phyloP scores from a whole-genome alignment of 805 yeast species.

The Yarrowia sp. region DNA sequence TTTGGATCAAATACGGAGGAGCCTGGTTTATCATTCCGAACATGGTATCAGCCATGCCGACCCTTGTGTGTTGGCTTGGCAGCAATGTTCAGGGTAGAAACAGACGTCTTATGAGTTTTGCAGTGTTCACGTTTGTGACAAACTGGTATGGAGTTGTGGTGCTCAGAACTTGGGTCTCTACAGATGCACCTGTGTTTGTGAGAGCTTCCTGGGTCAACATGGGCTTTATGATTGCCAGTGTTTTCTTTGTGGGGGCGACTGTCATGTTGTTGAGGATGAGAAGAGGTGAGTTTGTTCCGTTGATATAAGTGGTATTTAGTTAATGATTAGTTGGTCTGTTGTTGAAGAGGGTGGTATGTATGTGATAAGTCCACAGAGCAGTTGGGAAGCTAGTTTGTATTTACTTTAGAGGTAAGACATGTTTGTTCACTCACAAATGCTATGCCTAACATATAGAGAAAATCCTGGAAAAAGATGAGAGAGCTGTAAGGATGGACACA shows the following conservation, averaged over 20 bases:
- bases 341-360: too few relatives aligned
- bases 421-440: too few relatives aligned
- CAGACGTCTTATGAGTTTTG: background rate
- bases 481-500: too few relatives aligned
- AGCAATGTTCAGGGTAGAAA: background rate
- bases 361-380: too few relatives aligned
- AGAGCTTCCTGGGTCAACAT: background rate
- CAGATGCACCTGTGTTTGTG: background rate
- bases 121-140: background rate
- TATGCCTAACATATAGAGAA: too few relatives aligned
- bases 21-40: background rate
- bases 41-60: background rate
- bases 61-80: background rate
- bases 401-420: too few relatives aligned
- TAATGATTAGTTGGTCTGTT: background rate
- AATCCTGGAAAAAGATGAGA: too few relatives aligned
- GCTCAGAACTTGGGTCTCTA: background rate
- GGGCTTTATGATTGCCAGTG: background rate
- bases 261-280: background rate
- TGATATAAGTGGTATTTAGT: background rate
- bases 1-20: constrained; percentile 1
- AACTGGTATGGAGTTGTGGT: constrained; percentile 1
- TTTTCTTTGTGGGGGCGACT: background rate
- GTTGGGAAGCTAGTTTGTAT: too few relatives aligned
- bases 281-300: background rate